phyloP scores from a whole-genome alignment of 208 protist species.

The Crithidia fasciculata region DNA sequence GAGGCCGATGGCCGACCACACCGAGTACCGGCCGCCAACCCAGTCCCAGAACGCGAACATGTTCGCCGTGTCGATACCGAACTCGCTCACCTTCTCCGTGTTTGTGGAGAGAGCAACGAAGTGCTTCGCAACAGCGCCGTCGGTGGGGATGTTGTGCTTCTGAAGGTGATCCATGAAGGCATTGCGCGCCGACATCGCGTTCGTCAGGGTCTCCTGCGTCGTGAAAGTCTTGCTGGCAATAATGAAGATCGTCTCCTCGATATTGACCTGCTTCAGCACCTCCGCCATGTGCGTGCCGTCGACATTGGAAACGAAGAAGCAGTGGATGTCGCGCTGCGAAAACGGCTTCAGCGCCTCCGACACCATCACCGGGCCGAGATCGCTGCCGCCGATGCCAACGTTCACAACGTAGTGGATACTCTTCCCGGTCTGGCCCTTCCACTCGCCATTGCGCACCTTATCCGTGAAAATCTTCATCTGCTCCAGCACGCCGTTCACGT shows the following conservation, averaged over 20 bases:
- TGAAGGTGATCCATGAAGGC: slow-evolving; percentile 85
- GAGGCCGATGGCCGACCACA: slow-evolving; percentile 97
- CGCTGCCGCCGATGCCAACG: slow-evolving; percentile 98
- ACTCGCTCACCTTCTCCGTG: slow-evolving; percentile 85
- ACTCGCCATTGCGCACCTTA: slow-evolving; percentile 88
- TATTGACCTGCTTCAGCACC: slow-evolving; percentile 75
- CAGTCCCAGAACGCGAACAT: slow-evolving; percentile 99
- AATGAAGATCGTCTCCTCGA: slow-evolving; percentile 96
- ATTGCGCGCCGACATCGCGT: slow-evolving; percentile 90
- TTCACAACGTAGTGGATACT: slow-evolving; percentile 96
- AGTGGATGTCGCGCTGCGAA: slow-evolving; percentile 63
- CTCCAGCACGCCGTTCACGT: slow-evolving; percentile 92
- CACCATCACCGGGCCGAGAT: slow-evolving; percentile 96
- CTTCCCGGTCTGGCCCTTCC: slow-evolving; percentile 95
- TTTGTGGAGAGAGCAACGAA: slow-evolving; percentile 98
- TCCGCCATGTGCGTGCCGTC: slow-evolving; percentile 97
- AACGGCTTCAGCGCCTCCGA: slow-evolving; percentile 94
- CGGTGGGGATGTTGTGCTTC: slow-evolving; percentile 38
- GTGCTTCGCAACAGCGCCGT: slow-evolving; percentile 93
- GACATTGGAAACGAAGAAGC: slow-evolving; percentile 98
- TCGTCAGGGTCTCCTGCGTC: slow-evolving; percentile 97
- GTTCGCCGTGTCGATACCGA: slow-evolving; percentile 96
- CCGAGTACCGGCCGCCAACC: slow-evolving; percentile 98
- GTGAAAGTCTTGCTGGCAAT: slow-evolving; percentile 98
- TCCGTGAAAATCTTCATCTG: slow-evolving; percentile 93